Evolutionary conservation across 2,329 filamentous ascomycete genomes (phyloP).

Genomic region (Neonectria sp.): DNA sequence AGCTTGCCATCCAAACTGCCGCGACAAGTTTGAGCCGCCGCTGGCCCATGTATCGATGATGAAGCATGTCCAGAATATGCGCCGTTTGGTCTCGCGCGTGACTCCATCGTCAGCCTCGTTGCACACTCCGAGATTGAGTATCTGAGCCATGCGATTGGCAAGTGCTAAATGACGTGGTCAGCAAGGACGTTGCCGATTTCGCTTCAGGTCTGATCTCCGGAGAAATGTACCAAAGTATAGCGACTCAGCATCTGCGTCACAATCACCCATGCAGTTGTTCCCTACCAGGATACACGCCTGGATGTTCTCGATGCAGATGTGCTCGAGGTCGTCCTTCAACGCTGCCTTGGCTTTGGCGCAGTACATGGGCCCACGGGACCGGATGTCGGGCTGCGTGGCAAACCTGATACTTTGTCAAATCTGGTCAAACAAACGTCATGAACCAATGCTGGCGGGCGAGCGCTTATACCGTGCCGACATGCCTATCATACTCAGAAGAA

Average conservation of each 20-base stretch:
- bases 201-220: neutral
- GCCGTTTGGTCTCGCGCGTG: conserved; percentile 49
- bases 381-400: conserved; percentile 26
- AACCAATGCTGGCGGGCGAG: neutral
- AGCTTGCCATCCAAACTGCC: conserved; percentile 45
- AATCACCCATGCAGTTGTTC: conserved; percentile 50
- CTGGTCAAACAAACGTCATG: neutral
- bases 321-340: conserved; percentile 50
- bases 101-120: conserved; percentile 43
- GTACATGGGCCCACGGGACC: conserved; percentile 37
- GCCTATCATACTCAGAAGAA: conserved; percentile 42
- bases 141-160: conserved; percentile 53
- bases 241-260: conserved; percentile 50
- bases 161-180: conserved; percentile 36
- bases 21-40: conserved; percentile 47
- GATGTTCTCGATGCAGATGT: conserved; percentile 52
- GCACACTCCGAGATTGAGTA: conserved; percentile 45
- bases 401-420: conserved; percentile 23
- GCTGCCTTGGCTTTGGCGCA: conserved; percentile 33
- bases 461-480: conserved; percentile 38
- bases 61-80: conserved; percentile 54
- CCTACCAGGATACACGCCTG: conserved; percentile 53
- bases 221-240: conserved; percentile 50
- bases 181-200: neutral
- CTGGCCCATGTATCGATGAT: conserved; percentile 55